Percentiles rank a stretch among this genome's conserved stretches.
These are phyloP conservation scores for Thermothielavioides terrestris DNA, from an alignment of 495 filamentous ascomycete species.

Conservation along the genomic window DNA sequence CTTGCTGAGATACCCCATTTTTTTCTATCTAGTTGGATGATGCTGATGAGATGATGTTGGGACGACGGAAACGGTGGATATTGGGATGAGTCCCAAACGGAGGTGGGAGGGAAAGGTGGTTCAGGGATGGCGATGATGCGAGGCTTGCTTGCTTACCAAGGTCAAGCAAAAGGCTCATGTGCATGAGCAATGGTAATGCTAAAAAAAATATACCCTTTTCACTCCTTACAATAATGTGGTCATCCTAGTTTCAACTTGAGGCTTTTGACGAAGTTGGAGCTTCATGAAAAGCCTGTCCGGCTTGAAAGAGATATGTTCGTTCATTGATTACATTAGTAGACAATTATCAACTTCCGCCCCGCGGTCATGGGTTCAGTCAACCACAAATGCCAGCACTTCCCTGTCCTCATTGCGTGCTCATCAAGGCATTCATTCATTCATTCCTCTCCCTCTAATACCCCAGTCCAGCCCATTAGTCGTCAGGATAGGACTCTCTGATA, in stretches of 20 bases:
- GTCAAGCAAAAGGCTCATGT: not conserved
- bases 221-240: not conserved
- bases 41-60: slow-evolving; percentile 1
- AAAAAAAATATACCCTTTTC: not conserved
- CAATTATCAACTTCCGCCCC: too few relatives aligned
- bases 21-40: slow-evolving; percentile 1
- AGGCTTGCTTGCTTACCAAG: too few relatives aligned
- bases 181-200: not conserved
- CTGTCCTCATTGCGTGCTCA: too few relatives aligned
- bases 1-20: slow-evolving; percentile 20
- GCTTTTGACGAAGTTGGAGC: not conserved
- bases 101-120: not conserved
- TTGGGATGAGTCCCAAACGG: not conserved
- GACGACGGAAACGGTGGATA: not conserved
- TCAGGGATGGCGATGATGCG: not conserved
- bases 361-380: too few relatives aligned
- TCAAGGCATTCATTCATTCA: not conserved
- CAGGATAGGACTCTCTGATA: slow-evolving; percentile 73
- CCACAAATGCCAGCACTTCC: too few relatives aligned
- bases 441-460: not conserved
- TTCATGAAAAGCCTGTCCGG: too few relatives aligned
- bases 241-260: not conserved
- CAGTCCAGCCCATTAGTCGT: slow-evolving; percentile 47
- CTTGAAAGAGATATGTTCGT: too few relatives aligned
- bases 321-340: too few relatives aligned